Percentiles rank a stretch among this genome's conserved stretches.
These are phyloP conservation scores for Xylaria acuta DNA, from an alignment of 495 filamentous ascomycete species.

Conservation along the genomic window DNA sequence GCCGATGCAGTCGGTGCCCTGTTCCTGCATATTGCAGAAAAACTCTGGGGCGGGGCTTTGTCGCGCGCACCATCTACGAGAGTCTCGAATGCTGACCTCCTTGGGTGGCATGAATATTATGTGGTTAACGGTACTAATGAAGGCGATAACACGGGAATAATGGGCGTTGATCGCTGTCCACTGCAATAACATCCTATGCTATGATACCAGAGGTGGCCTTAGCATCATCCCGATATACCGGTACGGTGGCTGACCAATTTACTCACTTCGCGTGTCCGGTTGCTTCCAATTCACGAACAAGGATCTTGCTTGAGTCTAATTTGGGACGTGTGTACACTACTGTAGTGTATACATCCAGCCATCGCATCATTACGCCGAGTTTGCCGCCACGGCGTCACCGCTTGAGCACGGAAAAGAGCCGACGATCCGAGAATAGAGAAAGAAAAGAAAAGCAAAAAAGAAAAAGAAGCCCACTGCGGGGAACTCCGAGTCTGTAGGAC, in stretches of 20 bases:
- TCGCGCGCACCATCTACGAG: too few relatives aligned
- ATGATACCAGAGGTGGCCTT: not conserved
- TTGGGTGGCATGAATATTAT: not conserved
- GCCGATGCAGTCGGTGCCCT: conserved; percentile 6
- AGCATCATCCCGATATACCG: conserved; percentile 9
- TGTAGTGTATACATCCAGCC: not conserved
- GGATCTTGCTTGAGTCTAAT: conserved; percentile 14
- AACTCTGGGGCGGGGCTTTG: not conserved
- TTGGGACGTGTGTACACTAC: not conserved
- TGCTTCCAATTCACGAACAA: conserved; percentile 2
- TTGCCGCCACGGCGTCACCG: conserved; percentile 8
- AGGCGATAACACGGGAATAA: not conserved
- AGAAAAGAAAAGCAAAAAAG: not conserved
- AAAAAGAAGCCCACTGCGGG: conserved; percentile 9
- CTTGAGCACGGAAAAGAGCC: conserved; percentile 11
- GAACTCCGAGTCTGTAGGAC: not conserved
- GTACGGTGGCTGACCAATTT: not conserved
- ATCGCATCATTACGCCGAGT: conserved; percentile 2
- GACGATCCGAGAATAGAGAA: conserved; percentile 9
- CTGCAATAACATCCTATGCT: not conserved
- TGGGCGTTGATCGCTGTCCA: not conserved
- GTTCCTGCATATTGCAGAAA: conserved; percentile 20
- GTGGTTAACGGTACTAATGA: not conserved
- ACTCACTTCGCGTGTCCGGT: not conserved
- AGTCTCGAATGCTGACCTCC: not conserved